These are phyloP conservation scores for Pseudohyphozyma bogoriensis DNA, from an alignment of 768 basidiomycete genomes.

Conservation along the genomic window DNA sequence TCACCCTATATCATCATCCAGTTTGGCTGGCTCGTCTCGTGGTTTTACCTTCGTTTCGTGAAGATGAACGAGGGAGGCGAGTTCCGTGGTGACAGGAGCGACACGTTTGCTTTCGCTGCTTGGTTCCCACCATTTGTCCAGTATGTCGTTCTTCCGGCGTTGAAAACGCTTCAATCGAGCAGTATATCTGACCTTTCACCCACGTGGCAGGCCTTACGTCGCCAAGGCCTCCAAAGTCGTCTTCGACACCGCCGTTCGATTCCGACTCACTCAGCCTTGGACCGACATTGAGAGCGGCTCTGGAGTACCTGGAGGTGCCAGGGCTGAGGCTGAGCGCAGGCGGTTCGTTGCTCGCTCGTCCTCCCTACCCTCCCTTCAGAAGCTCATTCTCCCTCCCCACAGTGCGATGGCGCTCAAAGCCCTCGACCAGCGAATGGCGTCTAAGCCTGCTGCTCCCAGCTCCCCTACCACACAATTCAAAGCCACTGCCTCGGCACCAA, in stretches of 20 bases:
- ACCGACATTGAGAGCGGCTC: slow-evolving; percentile 59
- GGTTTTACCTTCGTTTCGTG: slow-evolving; percentile 94
- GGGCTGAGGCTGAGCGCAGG: slow-evolving; percentile 92
- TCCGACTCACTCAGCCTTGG: slow-evolving; percentile 64
- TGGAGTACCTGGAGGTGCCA: slow-evolving; percentile 71
- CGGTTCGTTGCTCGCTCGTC: slow-evolving; percentile 47
- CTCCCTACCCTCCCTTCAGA: neutral
- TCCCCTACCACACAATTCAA: too few species aligned
- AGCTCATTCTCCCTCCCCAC: slow-evolving; percentile 9
- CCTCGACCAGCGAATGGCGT: slow-evolving; percentile 73
- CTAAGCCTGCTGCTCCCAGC: too few species aligned
- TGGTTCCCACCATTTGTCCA: slow-evolving; percentile 97
- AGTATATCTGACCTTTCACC: neutral
- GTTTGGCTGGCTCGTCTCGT: slow-evolving; percentile 96
- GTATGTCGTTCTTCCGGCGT: slow-evolving; percentile 47
- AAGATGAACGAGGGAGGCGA: slow-evolving; percentile 67
- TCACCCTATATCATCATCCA: slow-evolving; percentile 88
- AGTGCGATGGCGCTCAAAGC: slow-evolving; percentile 96
- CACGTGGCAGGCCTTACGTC: slow-evolving; percentile 55
- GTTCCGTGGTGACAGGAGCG: slow-evolving; percentile 80
- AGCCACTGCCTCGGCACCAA: too few species aligned
- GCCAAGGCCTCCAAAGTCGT: slow-evolving; percentile 57
- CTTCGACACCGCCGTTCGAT: slow-evolving; percentile 49
- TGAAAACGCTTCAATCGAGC: too few species aligned
- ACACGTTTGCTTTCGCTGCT: slow-evolving; percentile 85